Base-by-base conservation (phyloP, 192 early-diverging fungal genomes). In the Rhizophagus prolifer region DNA sequence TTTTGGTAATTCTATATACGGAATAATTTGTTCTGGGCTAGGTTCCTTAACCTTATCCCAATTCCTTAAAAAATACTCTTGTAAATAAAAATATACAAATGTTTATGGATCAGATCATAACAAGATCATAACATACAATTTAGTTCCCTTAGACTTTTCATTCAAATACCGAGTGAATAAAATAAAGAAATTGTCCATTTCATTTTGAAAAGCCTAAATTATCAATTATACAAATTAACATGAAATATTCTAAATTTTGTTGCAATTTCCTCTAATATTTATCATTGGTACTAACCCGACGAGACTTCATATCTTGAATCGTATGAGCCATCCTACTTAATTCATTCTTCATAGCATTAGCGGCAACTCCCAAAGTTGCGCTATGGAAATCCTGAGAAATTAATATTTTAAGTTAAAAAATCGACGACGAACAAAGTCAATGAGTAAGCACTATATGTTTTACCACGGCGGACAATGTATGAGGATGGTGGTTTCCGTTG, bases 41-140 rank as follows among this genome's bases (percentile, higher is more conserved):
- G 97, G 97, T 28, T 95, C 95, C 75, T 95, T 91, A 72, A 99
- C 94, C 82, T 94, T 94, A 74, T 93, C 88, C 97, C 97, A 99
- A 84, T 97, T 92, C 64, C 95, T 95, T 83, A 30, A 81, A 12
- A 63, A 21, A 23, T 9, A 46, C 60, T 25, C 2, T 31, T 77
- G 23, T 70, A n/a, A 30, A 58, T 23, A 16, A 73, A 50, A 5
- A 23, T 26, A 59, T 38, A 8, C 7, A 38, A 0, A 38, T 38
- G 0, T 38, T 0, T 38, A 31, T 36, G 1, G 41, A n/a, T 30
- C 19, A 26, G 38, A 19, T 16, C 16, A 19, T 41, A 14, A 23
- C 8, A 38, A 59, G 16, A 69, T 21, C 1, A 54, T 54, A 44
- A 79, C 83, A 84, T 86, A 94, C 92, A 96, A 85, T 82, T 94